These are phyloP conservation scores for Starmerella apicola DNA, from an alignment of 805 yeast species.

Conservation along the genomic window DNA sequence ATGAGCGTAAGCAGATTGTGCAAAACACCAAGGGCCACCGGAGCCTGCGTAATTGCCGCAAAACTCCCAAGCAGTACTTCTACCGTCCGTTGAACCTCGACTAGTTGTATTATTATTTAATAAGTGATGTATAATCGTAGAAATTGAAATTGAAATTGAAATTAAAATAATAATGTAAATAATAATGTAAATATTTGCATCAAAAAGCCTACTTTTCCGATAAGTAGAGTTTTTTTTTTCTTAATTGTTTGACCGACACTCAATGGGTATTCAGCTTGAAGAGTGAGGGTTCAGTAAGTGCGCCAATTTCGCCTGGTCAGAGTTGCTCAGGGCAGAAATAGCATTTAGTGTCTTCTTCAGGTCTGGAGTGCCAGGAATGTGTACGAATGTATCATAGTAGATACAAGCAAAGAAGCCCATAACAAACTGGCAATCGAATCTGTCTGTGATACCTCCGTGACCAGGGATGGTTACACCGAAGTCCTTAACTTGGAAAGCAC, in stretches of 20 bases:
- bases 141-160: too few relatives aligned
- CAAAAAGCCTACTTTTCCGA: too few relatives aligned
- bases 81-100: conserved; percentile 33
- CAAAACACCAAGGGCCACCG: conserved; percentile 66
- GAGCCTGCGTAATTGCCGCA: conserved; percentile 79
- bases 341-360: conserved; percentile 63
- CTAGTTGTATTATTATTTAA: too few relatives aligned
- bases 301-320: conserved; percentile 10
- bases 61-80: conserved; percentile 80
- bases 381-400: conserved; percentile 84
- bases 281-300: background rate
- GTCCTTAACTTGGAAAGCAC: conserved; percentile 92
- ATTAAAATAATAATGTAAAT: too few relatives aligned
- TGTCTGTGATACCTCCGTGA: conserved; percentile 95
- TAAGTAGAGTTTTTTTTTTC: background rate
- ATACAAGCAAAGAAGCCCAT: conserved; percentile 94
- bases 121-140: too few relatives aligned
- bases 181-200: too few relatives aligned
- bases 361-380: conserved; percentile 40
- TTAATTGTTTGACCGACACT: background rate
- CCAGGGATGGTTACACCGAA: conserved; percentile 98
- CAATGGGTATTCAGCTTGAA: background rate
- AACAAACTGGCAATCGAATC: conserved; percentile 94
- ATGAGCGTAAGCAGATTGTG: conserved; percentile 55
- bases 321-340: conserved; percentile 28